Percentiles rank a stretch among this genome's conserved stretches.
Conservation (phyloP, 169 alveolate genomes). For the Plasmodium inui region DNA sequence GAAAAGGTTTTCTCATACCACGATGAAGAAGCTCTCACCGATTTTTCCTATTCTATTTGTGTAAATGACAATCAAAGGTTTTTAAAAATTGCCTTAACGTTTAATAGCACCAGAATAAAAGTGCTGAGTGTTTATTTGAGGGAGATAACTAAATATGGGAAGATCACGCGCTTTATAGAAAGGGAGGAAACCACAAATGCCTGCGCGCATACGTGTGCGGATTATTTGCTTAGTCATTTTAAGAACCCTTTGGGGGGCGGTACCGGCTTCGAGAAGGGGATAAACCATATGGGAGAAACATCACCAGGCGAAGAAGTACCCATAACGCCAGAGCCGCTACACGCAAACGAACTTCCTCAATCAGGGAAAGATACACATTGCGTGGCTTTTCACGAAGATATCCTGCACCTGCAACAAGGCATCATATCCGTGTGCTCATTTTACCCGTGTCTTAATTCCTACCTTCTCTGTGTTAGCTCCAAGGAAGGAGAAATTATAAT, state of each 20-base stretch:
- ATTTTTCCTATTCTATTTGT: constrained; percentile 46
- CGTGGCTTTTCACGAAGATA: constrained; percentile 17
- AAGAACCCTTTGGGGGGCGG: not conserved
- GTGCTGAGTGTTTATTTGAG: constrained; percentile 21
- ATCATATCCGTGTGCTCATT: constrained; percentile 52
- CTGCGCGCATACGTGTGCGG: not conserved
- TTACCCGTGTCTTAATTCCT: constrained; percentile 58
- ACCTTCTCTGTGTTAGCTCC: constrained; percentile 26
- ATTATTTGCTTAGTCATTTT: constrained; percentile 2
- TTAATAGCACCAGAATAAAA: constrained; percentile 24
- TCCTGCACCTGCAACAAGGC: constrained; percentile 29
- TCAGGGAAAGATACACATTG: not conserved
- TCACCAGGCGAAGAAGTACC: not conserved
- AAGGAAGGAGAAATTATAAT: constrained; percentile 55
- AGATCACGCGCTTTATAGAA: constrained; percentile 7
- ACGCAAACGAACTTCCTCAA: not conserved
- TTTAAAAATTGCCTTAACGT: constrained; percentile 42
- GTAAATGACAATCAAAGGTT: constrained; percentile 19
- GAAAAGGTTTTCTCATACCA: constrained; percentile 33
- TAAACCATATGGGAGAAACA: not conserved
- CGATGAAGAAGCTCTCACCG: constrained; percentile 9
- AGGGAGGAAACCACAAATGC: constrained; percentile 11
- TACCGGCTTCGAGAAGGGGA: not conserved
- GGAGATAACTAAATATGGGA: not conserved
- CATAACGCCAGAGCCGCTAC: not conserved